Conservation (phyloP, 352 stramenopile genomes). For the Pythium diclinum region DNA sequence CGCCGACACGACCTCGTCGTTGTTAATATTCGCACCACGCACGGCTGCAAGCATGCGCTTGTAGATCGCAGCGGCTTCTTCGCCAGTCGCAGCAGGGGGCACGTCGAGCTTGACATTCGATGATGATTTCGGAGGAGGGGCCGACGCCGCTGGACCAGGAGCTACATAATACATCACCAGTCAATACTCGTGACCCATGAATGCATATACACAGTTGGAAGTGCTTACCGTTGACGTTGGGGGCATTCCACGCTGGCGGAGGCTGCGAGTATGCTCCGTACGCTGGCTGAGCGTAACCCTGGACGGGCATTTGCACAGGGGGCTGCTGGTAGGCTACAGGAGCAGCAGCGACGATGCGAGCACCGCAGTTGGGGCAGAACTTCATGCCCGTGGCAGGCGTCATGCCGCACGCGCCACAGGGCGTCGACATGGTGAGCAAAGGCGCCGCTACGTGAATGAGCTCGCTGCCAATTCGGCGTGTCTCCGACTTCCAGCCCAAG, state of each 20-base stretch:
- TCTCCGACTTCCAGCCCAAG: background rate
- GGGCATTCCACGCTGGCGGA: slow-evolving; percentile 10
- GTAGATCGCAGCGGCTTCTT: slow-evolving; percentile 77
- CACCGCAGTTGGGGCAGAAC: slow-evolving; percentile 58
- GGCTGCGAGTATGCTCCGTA: background rate
- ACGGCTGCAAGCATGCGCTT: slow-evolving; percentile 78
- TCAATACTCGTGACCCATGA: no score
- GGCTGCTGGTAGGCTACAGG: slow-evolving; percentile 9
- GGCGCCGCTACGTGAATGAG: background rate
- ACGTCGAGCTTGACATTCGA: slow-evolving; percentile 35
- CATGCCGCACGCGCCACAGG: slow-evolving; percentile 50
- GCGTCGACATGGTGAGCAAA: slow-evolving; percentile 17
- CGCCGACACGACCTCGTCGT: slow-evolving; percentile 61
- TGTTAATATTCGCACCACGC: slow-evolving; percentile 64
- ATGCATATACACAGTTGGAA: no score
- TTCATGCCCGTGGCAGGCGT: slow-evolving; percentile 28
- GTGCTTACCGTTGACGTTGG: slow-evolving; percentile 15
- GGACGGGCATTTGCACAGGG: background rate
- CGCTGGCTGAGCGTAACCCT: background rate
- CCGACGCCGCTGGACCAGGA: background rate
- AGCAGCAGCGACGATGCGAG: slow-evolving; percentile 20
- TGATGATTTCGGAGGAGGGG: no score
- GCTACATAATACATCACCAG: no score
- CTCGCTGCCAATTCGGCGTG: background rate
- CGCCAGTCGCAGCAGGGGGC: slow-evolving; percentile 53